These are phyloP conservation scores for Cladophialophora carrionii DNA, from an alignment of 2,329 filamentous ascomycete genomes.

Conservation along the genomic window DNA sequence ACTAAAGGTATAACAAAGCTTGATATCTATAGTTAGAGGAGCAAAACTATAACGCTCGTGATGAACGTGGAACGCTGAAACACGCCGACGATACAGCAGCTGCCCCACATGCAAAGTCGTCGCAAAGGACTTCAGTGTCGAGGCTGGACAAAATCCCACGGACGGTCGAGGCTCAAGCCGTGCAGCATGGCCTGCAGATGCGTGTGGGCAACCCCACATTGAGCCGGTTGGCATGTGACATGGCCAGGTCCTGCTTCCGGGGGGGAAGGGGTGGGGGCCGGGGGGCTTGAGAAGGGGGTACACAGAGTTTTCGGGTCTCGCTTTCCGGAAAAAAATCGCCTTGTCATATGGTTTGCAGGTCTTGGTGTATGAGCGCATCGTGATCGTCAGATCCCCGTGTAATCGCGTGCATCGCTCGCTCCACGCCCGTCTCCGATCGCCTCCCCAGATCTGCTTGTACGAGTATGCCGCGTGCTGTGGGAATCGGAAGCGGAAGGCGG, in stretches of 20 bases:
- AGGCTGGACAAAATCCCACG: constrained; percentile 4
- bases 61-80: background rate
- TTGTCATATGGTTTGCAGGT: background rate
- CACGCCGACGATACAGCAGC: background rate
- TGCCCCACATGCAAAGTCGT: background rate
- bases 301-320: background rate
- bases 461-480: background rate
- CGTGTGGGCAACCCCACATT: background rate
- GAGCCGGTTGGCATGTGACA: background rate
- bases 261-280: background rate
- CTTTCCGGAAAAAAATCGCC: background rate
- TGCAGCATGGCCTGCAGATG: background rate
- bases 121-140: background rate
- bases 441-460: background rate
- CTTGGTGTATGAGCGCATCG: background rate
- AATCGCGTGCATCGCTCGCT: background rate
- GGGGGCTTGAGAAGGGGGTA: background rate
- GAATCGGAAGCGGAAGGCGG: background rate
- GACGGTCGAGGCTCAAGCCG: background rate
- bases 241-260: background rate
- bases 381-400: background rate
- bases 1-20: too few relatives aligned
- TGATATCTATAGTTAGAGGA: too few relatives aligned
- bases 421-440: background rate
- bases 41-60: background rate